Conservation (phyloP, 306 rosid species). For the Cercis canadensis region DNA sequence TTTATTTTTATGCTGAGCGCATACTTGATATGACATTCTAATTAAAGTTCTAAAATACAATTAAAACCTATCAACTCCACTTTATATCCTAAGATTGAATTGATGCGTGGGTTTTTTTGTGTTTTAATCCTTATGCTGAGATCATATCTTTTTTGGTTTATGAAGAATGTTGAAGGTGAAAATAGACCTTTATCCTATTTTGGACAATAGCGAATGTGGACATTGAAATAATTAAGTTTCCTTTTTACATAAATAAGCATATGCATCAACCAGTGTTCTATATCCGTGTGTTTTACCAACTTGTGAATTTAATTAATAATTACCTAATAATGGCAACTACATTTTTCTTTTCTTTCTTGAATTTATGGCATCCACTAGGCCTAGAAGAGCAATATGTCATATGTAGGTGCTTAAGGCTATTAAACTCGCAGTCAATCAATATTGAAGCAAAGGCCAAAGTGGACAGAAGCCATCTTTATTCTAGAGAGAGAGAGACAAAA, state of each 20-base stretch:
- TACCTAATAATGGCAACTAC: conserved; percentile 9
- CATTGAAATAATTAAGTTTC: no score
- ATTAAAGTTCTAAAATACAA: conserved; percentile 2
- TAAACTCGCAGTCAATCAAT: conserved; percentile 30
- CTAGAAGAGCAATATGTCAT: not conserved
- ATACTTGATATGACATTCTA: not conserved
- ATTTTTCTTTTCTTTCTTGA: not conserved
- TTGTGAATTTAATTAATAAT: conserved; percentile 29
- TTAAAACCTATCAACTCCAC: conserved; percentile 30
- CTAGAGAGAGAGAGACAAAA: conserved; percentile 17
- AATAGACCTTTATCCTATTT: no score
- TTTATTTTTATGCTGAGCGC: conserved; percentile 21
- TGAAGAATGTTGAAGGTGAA: no score
- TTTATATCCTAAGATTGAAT: not conserved
- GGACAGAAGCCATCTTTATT: conserved; percentile 2
- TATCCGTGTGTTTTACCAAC: not conserved
- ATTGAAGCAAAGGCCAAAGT: not conserved
- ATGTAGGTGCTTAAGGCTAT: not conserved
- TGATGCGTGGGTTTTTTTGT: not conserved
- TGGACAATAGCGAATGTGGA: no score
- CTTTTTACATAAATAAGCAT: no score
- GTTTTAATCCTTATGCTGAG: not conserved
- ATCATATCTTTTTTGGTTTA: no score
- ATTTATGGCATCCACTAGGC: conserved; percentile 8
- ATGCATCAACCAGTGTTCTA: not conserved